phyloP scores from a whole-genome alignment of 345 rosid species.

The Melastoma malabathricum region DNA sequence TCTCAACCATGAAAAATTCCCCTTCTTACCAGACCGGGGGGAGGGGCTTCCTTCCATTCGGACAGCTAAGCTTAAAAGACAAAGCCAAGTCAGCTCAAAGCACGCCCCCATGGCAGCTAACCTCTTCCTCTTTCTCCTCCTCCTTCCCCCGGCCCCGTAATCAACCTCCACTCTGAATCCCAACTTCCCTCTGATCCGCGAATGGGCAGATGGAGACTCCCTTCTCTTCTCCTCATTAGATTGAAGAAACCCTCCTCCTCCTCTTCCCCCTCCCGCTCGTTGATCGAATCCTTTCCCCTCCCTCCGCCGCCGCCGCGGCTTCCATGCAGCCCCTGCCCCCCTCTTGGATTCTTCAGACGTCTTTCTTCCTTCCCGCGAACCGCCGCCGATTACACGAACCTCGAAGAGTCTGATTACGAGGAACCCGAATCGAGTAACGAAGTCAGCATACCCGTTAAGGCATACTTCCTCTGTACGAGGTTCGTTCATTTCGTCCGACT shows the following conservation, averaged over 20 bases:
- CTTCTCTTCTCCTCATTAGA: constrained; percentile 27
- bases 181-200: constrained; percentile 10
- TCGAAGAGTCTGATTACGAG: constrained; percentile 27
- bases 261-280: not conserved
- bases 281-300: constrained; percentile 12
- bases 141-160: not conserved
- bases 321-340: not conserved
- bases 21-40: too few species aligned
- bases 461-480: constrained; percentile 82
- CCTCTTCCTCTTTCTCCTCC: too few species aligned
- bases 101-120: too few species aligned
- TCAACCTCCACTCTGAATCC: not conserved
- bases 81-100: too few species aligned
- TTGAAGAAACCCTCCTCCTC: constrained; percentile 4
- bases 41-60: too few species aligned
- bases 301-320: constrained; percentile 43
- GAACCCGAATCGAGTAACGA: constrained; percentile 16
- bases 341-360: too few species aligned
- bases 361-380: too few species aligned
- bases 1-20: too few species aligned
- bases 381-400: too few species aligned
- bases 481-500: constrained; percentile 9
- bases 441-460: constrained; percentile 59
- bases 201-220: constrained; percentile 71
- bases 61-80: too few species aligned